Evolutionary conservation across 768 basidiomycete genomes (phyloP).

Genomic region (Tricholoma sp.): DNA sequence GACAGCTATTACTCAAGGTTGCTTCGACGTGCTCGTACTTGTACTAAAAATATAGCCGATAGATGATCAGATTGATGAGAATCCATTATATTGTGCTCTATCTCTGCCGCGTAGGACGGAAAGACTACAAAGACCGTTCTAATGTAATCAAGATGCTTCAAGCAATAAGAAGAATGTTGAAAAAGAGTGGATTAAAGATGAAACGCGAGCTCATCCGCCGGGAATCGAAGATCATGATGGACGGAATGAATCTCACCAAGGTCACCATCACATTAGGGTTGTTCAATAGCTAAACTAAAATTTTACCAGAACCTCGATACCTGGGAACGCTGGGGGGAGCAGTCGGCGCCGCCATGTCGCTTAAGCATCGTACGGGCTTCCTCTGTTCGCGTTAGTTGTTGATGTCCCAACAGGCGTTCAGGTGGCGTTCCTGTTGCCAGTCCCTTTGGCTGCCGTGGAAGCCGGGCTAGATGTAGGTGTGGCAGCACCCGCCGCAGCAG

Average conservation of each 20-base stretch:
- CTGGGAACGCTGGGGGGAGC: background rate
- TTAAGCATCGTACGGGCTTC: background rate
- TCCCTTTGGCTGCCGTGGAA: conserved; percentile 8
- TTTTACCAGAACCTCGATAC: background rate
- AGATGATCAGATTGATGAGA: background rate
- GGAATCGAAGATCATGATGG: background rate
- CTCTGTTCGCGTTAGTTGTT: background rate
- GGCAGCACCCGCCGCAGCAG: background rate
- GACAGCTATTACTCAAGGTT: too few species aligned
- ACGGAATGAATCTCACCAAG: background rate
- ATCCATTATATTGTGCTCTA: conserved; percentile 11
- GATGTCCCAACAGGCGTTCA: background rate
- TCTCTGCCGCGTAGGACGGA: conserved; percentile 6
- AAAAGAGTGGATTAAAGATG: background rate
- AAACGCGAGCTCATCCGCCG: background rate
- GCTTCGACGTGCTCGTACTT: too few species aligned
- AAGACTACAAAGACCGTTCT: conserved; percentile 13
- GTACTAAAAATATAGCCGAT: too few species aligned
- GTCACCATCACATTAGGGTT: background rate
- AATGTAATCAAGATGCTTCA: conserved; percentile 7
- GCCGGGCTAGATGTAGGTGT: conserved; percentile 9
- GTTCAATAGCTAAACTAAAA: background rate
- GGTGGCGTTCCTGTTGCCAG: conserved; percentile 5
- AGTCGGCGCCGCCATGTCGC: background rate
- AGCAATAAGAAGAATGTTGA: background rate